Conservation (phyloP, 495 filamentous ascomycete genomes). For the Neurospora sp. region DNA sequence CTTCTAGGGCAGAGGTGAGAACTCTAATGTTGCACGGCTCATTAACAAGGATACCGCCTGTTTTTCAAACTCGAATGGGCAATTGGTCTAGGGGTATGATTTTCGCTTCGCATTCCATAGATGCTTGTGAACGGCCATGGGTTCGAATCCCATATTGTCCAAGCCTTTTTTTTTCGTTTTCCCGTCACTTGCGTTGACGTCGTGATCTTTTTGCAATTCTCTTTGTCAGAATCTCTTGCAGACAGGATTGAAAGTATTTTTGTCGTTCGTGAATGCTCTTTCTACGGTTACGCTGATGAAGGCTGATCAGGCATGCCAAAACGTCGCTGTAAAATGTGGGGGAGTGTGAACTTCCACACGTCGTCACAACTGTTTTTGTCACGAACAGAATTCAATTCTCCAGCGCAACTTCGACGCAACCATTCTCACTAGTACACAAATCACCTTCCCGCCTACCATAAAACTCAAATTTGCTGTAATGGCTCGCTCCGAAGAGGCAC, state of each 20-base stretch:
- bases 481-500: slow-evolving; percentile 73
- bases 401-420: neutral
- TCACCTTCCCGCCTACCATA: neutral
- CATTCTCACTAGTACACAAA: neutral
- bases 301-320: neutral
- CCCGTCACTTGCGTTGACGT: neutral
- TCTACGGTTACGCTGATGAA: neutral
- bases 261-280: neutral
- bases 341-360: neutral
- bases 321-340: neutral
- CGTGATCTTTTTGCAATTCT: neutral
- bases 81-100: slow-evolving; percentile 16
- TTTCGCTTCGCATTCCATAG: slow-evolving; percentile 8
- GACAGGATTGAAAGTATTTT: neutral
- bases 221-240: neutral
- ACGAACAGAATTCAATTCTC: neutral
- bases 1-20: neutral
- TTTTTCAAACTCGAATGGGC: neutral
- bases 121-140: slow-evolving; percentile 13
- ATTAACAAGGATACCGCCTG: neutral
- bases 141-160: slow-evolving; percentile 9
- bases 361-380: neutral
- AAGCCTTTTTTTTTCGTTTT: neutral
- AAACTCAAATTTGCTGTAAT: slow-evolving; percentile 27
- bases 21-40: neutral